Conservation (phyloP, 306 rosid genomes). For the Quercus aquifolioides region DNA sequence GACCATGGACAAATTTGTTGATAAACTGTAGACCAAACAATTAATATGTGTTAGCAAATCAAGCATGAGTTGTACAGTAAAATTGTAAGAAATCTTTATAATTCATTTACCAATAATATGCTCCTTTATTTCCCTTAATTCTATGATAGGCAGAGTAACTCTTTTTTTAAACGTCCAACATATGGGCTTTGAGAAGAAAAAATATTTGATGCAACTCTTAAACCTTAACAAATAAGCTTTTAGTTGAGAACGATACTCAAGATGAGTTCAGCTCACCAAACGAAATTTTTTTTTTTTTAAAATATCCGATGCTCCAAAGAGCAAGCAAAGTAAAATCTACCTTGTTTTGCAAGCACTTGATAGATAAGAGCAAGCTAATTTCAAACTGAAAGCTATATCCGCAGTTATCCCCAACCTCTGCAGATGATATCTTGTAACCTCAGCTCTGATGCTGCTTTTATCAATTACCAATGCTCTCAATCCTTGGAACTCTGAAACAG, state of each 20-base stretch:
- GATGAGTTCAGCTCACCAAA: background rate
- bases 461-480: constrained; percentile 72
- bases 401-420: constrained; percentile 79
- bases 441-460: constrained; percentile 63
- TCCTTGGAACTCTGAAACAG: constrained; percentile 52
- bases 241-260: background rate
- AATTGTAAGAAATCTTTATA: background rate
- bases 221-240: background rate
- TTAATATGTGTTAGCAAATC: constrained; percentile 10
- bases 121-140: background rate
- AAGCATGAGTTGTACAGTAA: constrained; percentile 9
- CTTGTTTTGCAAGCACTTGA: constrained; percentile 45
- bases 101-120: constrained; percentile 10
- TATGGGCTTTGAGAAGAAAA: background rate
- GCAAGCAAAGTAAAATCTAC: constrained; percentile 27
- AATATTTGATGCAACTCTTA: background rate
- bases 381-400: constrained; percentile 49
- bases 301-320: background rate
- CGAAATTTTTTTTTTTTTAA: background rate
- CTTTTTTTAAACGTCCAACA: constrained; percentile 1
- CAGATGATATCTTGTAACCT: constrained; percentile 75
- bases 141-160: background rate
- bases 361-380: constrained; percentile 51
- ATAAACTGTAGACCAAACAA: constrained; percentile 32
- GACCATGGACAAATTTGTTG: constrained; percentile 53